Conservation (phyloP, 176 grass and related monocot genomes). For the Calamus simplicifolius region DNA sequence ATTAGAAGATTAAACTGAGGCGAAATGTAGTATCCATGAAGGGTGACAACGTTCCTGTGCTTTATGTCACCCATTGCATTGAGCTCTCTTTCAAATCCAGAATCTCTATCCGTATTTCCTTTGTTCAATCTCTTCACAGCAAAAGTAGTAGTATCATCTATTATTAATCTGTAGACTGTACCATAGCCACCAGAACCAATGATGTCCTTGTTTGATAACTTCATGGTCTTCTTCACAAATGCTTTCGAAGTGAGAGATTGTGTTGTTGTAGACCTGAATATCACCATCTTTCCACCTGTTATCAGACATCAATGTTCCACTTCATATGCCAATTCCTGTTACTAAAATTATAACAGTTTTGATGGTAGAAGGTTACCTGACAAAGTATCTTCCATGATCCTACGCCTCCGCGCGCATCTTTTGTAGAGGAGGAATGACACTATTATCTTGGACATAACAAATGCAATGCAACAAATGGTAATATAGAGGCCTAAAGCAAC, state of each 20-base stretch:
- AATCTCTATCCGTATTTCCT: constrained; percentile 42
- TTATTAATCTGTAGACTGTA: constrained; percentile 46
- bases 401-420: constrained; percentile 59
- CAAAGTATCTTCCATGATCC: constrained; percentile 59
- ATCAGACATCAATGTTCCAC: neutral
- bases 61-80: constrained; percentile 81
- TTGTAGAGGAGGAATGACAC: constrained; percentile 68
- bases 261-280: constrained; percentile 39
- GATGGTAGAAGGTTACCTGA: constrained; percentile 18
- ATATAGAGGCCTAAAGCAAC: constrained; percentile 48
- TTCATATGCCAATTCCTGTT: neutral
- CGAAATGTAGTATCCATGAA: constrained; percentile 61
- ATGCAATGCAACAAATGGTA: constrained; percentile 49
- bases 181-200: constrained; percentile 67
- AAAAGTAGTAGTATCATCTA: constrained; percentile 38
- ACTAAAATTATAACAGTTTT: neutral
- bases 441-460: constrained; percentile 72
- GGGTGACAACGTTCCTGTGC: constrained; percentile 60
- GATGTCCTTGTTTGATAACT: constrained; percentile 58
- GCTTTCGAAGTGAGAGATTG: constrained; percentile 44
- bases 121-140: constrained; percentile 66
- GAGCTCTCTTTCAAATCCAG: constrained; percentile 73
- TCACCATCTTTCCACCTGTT: constrained; percentile 70
- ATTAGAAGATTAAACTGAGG: constrained; percentile 77
- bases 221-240: constrained; percentile 48